Conservation (phyloP, 768 basidiomycete genomes). For the Goffeauzyma gilvescens region DNA sequence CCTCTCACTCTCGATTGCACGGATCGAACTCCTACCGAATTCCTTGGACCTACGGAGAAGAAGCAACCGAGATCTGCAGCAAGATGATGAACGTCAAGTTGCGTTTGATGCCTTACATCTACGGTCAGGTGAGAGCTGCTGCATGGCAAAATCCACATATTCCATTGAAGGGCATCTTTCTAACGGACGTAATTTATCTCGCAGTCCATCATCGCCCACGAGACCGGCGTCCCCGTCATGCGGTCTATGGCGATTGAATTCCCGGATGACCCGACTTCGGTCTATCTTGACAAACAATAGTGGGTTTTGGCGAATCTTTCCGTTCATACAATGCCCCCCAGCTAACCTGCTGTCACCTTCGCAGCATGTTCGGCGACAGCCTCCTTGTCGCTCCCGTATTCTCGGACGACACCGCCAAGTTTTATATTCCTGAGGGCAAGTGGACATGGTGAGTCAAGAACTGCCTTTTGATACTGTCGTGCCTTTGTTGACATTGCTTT, state of each 20-base stretch:
- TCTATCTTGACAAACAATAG: conserved; percentile 29
- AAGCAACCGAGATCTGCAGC: conserved; percentile 40
- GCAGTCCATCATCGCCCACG: conserved; percentile 27
- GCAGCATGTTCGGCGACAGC: conserved; percentile 28
- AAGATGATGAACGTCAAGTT: conserved; percentile 45
- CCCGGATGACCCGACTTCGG: conserved; percentile 25
- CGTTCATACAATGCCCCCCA: background rate
- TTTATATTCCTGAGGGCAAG: conserved; percentile 26
- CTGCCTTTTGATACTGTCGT: no score
- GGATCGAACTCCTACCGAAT: conserved; percentile 57
- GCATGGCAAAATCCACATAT: no score
- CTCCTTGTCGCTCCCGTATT: conserved; percentile 31
- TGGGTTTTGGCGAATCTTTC: background rate
- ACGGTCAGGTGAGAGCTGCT: conserved; percentile 26
- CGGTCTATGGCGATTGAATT: conserved; percentile 31
- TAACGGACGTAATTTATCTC: background rate
- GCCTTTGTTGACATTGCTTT: no score
- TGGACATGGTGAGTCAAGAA: conserved; percentile 21
- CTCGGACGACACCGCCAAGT: conserved; percentile 18
- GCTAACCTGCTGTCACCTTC: background rate
- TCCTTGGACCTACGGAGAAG: conserved; percentile 41
- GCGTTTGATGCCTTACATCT: conserved; percentile 55
- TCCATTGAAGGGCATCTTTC: background rate
- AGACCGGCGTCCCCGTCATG: conserved; percentile 28
- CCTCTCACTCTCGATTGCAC: conserved; percentile 55